Conservation (phyloP, 176 grass and related monocot genomes). For the Musa itinerans region DNA sequence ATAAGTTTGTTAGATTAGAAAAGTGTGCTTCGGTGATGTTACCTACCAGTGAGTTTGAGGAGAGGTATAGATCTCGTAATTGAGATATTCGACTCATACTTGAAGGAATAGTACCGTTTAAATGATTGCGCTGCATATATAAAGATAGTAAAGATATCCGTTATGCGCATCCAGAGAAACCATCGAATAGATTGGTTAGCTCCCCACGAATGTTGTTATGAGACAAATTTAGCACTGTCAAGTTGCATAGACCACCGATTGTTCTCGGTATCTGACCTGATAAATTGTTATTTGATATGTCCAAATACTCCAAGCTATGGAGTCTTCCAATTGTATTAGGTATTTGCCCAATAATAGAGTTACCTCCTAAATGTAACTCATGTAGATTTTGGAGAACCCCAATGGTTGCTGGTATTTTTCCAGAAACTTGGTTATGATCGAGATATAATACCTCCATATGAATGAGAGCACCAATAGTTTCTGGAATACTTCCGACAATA, state of each 20-base stretch:
- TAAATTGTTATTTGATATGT: background rate
- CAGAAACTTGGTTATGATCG: accelerated
- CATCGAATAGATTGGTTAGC: background rate
- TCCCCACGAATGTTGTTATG: background rate
- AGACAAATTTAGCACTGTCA: background rate
- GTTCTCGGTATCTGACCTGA: background rate
- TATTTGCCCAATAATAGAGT: no score
- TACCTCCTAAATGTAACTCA: no score
- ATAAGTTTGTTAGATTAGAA: conserved; percentile 17
- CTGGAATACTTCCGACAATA: no score
- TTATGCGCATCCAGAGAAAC: background rate
- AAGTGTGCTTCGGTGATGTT: conserved; percentile 8
- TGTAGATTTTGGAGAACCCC: no score
- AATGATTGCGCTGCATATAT: background rate
- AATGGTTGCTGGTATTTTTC: no score
- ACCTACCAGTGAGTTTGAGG: conserved; percentile 8
- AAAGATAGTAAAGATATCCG: background rate
- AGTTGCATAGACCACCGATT: background rate
- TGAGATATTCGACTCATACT: background rate
- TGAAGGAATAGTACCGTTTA: conserved; percentile 15
- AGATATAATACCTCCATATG: no score
- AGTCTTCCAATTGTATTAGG: background rate
- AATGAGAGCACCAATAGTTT: no score
- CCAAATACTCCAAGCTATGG: background rate
- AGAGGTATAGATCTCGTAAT: background rate